Evolutionary conservation across 1,139 yeast species (phyloP).

Genomic region (Saccharomycopsis phalli): DNA sequence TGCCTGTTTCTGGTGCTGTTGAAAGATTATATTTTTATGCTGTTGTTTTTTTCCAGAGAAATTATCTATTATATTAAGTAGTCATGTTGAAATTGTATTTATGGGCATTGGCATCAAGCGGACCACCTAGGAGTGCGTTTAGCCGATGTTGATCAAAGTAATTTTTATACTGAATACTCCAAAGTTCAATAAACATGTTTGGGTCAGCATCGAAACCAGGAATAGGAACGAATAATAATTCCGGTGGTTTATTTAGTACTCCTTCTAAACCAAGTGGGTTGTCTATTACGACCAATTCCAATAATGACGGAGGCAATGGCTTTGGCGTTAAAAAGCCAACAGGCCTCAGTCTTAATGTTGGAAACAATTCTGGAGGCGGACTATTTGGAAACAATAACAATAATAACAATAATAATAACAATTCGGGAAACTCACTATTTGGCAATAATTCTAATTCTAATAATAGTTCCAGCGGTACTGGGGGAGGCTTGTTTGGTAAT

Average conservation of each 20-base stretch:
- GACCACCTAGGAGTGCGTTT: too few relatives aligned
- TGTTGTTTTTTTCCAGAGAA: too few relatives aligned
- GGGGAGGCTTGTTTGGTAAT: conserved; percentile 28
- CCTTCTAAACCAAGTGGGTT: conserved; percentile 10
- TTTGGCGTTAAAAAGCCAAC: conserved; percentile 13
- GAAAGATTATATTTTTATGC: too few relatives aligned
- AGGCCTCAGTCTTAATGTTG: conserved; percentile 3
- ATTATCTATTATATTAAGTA: too few relatives aligned
- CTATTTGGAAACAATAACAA: conserved; percentile 30
- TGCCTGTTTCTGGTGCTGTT: too few relatives aligned
- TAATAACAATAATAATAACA: conserved; percentile 18
- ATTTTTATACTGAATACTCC: too few relatives aligned
- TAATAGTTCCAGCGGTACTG: conserved; percentile 14
- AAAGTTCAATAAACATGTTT: not conserved
- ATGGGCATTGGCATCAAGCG: too few relatives aligned
- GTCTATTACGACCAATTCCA: conserved; percentile 1
- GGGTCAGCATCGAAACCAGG: not conserved
- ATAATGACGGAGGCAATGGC: conserved; percentile 10
- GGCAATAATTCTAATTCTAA: conserved; percentile 24
- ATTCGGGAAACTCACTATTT: conserved; percentile 34
- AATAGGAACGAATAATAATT: not conserved
- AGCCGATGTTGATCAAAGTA: too few relatives aligned
- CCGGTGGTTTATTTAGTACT: conserved; percentile 8
- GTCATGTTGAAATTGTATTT: too few relatives aligned
- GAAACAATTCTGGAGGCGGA: conserved; percentile 26